These are phyloP conservation scores for Leptosphaerulina australis DNA, from an alignment of 2,329 filamentous ascomycete genomes.

Conservation along the genomic window DNA sequence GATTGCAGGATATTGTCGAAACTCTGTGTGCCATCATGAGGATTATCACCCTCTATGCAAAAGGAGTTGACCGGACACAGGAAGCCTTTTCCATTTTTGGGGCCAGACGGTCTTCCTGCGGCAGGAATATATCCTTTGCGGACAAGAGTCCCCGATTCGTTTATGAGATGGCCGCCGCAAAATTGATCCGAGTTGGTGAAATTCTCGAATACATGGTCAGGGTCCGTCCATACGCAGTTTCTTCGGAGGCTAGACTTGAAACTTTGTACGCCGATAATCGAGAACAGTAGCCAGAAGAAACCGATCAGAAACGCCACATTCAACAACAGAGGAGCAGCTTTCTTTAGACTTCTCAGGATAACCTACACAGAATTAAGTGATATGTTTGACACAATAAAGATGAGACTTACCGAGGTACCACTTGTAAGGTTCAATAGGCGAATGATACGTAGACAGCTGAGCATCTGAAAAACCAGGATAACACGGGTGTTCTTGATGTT, in stretches of 20 bases:
- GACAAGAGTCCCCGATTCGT: constrained; percentile 51
- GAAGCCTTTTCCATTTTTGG: constrained; percentile 73
- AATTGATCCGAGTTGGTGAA: constrained; percentile 70
- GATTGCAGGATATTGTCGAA: constrained; percentile 96
- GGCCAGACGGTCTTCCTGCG: constrained; percentile 47
- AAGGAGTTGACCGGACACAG: constrained; percentile 83
- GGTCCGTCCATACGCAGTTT: constrained; percentile 58
- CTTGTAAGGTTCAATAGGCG: constrained; percentile 90
- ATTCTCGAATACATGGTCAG: constrained; percentile 54
- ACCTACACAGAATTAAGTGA: constrained; percentile 60
- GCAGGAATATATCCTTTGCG: constrained; percentile 68
- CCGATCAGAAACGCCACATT: constrained; percentile 92
- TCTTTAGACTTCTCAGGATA: constrained; percentile 92
- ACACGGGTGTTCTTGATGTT: constrained; percentile 73
- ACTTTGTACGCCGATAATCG: constrained; percentile 94
- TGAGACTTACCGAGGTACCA: constrained; percentile 77
- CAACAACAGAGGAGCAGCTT: constrained; percentile 86
- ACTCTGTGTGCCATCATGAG: constrained; percentile 83
- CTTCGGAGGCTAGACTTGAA: constrained; percentile 66
- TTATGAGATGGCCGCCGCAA: constrained; percentile 81
- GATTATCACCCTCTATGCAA: constrained; percentile 80
- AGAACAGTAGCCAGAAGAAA: constrained; percentile 98
- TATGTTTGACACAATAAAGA: neutral
- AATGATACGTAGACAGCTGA: constrained; percentile 91
- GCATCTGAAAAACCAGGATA: constrained; percentile 92